Conservation (phyloP, 2,329 filamentous ascomycete genomes). For the Aspergillus ibericus region DNA sequence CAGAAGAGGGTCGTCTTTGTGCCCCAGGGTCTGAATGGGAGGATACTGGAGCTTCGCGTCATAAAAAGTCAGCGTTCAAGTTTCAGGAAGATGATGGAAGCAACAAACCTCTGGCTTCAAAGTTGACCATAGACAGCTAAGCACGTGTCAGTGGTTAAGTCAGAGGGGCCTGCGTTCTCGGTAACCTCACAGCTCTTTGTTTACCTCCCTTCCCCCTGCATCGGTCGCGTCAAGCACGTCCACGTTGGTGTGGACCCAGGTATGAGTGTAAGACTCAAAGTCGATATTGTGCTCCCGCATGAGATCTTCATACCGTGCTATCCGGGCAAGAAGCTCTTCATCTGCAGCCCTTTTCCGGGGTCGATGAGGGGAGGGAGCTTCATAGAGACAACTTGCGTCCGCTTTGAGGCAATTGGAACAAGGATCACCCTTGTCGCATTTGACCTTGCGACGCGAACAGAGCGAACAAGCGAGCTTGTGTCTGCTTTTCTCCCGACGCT, state of each 20-base stretch:
- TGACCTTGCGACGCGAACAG: slow-evolving; percentile 67
- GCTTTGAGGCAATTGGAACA: slow-evolving; percentile 68
- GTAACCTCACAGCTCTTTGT: background rate
- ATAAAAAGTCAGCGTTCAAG: background rate
- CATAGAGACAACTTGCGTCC: slow-evolving; percentile 54
- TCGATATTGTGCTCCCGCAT: slow-evolving; percentile 64
- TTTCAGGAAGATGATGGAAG: background rate
- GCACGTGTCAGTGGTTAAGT: background rate
- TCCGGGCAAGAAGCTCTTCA: slow-evolving; percentile 64
- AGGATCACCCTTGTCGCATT: slow-evolving; percentile 69
- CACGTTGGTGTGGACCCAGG: background rate
- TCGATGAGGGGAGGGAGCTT: slow-evolving; percentile 47
- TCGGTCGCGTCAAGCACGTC: background rate
- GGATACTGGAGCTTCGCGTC: background rate
- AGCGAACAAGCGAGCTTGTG: slow-evolving; percentile 34
- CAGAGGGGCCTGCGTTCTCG: background rate
- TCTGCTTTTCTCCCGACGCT: background rate
- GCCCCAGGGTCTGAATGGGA: background rate
- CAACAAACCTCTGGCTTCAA: background rate
- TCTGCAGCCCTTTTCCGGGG: slow-evolving; percentile 64
- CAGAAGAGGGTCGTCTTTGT: background rate
- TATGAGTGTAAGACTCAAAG: slow-evolving; percentile 46
- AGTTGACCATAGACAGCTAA: background rate
- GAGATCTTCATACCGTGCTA: slow-evolving; percentile 66
- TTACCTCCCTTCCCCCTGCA: background rate